phyloP scores from a whole-genome alignment of 1,284 basidiomycete genomes.

The Pterulicium gracile region DNA sequence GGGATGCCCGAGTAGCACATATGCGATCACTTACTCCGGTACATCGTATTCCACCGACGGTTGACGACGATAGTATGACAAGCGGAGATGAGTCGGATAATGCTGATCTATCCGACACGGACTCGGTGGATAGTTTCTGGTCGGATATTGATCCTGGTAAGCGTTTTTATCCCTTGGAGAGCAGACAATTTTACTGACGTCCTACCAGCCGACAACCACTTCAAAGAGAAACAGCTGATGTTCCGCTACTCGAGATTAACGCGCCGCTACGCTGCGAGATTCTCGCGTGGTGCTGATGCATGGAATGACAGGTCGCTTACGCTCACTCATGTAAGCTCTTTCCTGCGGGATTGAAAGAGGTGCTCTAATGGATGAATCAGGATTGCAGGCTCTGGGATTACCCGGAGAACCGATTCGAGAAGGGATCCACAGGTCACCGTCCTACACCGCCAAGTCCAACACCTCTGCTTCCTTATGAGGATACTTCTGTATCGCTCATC shows the following conservation, averaged over 20 bases:
- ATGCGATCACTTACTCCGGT: constrained; percentile 34
- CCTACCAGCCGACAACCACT: neutral
- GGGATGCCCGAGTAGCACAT: constrained; percentile 59
- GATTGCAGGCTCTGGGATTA: neutral
- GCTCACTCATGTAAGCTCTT: constrained; percentile 19
- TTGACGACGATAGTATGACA: constrained; percentile 33
- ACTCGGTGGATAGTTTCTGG: constrained; percentile 45
- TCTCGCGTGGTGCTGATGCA: constrained; percentile 17
- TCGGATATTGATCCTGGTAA: constrained; percentile 23
- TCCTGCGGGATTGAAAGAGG: neutral
- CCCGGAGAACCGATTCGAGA: neutral
- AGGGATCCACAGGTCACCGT: neutral
- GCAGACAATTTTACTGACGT: neutral
- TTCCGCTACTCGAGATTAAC: constrained; percentile 15
- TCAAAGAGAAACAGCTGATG: neutral
- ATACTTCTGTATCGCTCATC: constrained; percentile 19
- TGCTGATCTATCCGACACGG: constrained; percentile 47
- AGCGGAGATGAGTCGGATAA: constrained; percentile 72
- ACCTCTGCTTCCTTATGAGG: constrained; percentile 8
- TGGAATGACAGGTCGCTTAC: constrained; percentile 24
- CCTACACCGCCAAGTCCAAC: neutral
- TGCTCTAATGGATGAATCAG: constrained; percentile 9
- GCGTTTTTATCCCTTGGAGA: no score
- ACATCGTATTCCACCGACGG: constrained; percentile 4
- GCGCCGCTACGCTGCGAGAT: constrained; percentile 20